These are phyloP conservation scores for Hippophae gyantsensis DNA, from an alignment of 306 rosid species.

Conservation along the genomic window DNA sequence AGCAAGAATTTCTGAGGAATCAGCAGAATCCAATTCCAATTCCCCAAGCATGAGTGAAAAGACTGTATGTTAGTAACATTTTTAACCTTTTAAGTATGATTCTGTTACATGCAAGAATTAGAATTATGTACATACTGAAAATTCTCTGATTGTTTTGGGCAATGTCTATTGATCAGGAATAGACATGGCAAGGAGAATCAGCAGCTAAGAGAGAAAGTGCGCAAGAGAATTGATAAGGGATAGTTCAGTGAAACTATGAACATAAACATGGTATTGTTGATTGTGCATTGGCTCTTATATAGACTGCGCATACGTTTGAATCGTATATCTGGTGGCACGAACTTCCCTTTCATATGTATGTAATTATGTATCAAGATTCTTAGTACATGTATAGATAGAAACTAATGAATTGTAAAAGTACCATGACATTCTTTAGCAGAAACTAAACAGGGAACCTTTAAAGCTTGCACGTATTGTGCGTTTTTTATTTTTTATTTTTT, in stretches of 20 bases:
- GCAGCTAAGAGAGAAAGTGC: constrained; percentile 11
- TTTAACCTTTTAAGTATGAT: neutral
- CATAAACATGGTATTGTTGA: constrained; percentile 12
- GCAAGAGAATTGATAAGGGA: constrained; percentile 3
- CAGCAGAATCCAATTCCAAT: constrained; percentile 35
- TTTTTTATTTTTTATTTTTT: no score
- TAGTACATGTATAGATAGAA: neutral
- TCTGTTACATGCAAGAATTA: neutral
- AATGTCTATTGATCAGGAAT: constrained; percentile 29
- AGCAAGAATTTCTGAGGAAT: constrained; percentile 50
- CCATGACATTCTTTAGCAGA: neutral
- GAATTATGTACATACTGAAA: neutral
- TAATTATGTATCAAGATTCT: constrained; percentile 4
- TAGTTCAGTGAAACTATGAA: constrained; percentile 7
- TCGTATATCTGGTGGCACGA: constrained; percentile 15
- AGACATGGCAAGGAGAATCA: constrained; percentile 1
- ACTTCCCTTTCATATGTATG: constrained; percentile 1
- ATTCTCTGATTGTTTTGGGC: constrained; percentile 1
- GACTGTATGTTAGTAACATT: constrained; percentile 31
- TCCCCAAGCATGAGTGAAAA: constrained; percentile 20
- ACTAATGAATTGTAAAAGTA: constrained; percentile 7
- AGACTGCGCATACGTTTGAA: constrained; percentile 23
- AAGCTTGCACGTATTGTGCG: neutral
- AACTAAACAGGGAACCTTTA: neutral
- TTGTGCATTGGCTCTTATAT: constrained; percentile 13